Base-by-base conservation (phyloP, 192 early-diverging fungal species). In the Diversispora eburnea region DNA sequence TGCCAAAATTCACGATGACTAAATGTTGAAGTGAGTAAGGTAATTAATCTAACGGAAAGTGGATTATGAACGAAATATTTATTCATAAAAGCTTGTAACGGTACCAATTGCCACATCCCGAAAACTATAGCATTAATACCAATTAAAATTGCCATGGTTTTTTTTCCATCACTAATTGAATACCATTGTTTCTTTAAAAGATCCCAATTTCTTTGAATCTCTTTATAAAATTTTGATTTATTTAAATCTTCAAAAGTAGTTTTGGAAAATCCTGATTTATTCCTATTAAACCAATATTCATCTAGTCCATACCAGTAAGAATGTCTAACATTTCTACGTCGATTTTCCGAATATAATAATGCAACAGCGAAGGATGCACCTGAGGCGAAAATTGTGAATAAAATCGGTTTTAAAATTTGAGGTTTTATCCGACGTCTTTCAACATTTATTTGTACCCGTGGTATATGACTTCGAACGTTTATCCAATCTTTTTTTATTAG, bases 51-150 rank as follows among this genome's bases (percentile, higher is more conserved):
- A 0, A 84, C 84, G 3, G 85, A 84, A 5, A 84, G 77, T 8
- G 95, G 92, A 47, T 94, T 84, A 77, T 97, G 93, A 63, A 90
- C 68, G 75, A 97, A 97, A 78, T 87, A 82, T 20, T 85, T 82
- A 8, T 70, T 62, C 93, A 97, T 95, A 56, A 95, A 90, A 2
- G 87, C 82, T 19, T 77, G 58, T 25, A 91, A 69, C 0, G 84
- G 78, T 33, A 75, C 73, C 0, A 94, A 71, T 70, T 88, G 88
- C 95, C 95, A 97, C 47, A 84, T 81, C 3, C 72, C 81, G 84
- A 92, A 93, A 17, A 95, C 88, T n/a, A 84, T 78, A 1, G 83
- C 75, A 62, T 95, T 93, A 66, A 92, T 42, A n/a, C 81, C 92
- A 7, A 90, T 88, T 19, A 95, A 80, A 25, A 67, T 61, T 43